Conservation (phyloP, 202 grass and related monocot genomes). For the Cymbopogon flexuosus region DNA sequence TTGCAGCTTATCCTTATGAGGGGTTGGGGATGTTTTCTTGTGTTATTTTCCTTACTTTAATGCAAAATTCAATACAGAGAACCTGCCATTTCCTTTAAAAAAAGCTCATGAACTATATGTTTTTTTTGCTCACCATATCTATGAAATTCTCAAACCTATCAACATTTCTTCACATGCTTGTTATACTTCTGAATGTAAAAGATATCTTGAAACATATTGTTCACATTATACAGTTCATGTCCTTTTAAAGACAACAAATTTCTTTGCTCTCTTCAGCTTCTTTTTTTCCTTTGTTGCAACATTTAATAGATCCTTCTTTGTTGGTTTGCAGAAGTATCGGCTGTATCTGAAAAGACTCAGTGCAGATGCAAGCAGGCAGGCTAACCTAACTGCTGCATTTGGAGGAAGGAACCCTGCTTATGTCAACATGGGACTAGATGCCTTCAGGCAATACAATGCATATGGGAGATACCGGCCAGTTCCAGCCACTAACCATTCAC, state of each 20-base stretch:
- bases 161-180: constrained; percentile 2
- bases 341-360: constrained; percentile 86
- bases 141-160: not conserved
- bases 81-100: not conserved
- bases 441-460: constrained; percentile 63
- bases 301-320: constrained; percentile 6
- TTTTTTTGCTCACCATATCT: not conserved
- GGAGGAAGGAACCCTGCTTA: constrained; percentile 54
- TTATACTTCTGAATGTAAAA: not conserved
- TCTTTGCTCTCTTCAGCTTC: not conserved
- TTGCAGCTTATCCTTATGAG: not conserved
- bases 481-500: constrained; percentile 36
- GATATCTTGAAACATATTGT: not conserved
- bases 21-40: not conserved
- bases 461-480: constrained; percentile 57
- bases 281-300: not conserved
- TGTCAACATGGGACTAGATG: constrained; percentile 60
- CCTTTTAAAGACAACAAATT: not conserved
- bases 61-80: not conserved
- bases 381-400: constrained; percentile 51
- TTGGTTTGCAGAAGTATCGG: constrained; percentile 72
- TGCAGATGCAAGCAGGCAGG: constrained; percentile 53
- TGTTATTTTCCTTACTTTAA: not conserved
- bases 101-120: not conserved
- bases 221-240: not conserved